These are phyloP conservation scores for Juglanconis sp. DNA, from an alignment of 2,329 filamentous ascomycete species.

Conservation along the genomic window DNA sequence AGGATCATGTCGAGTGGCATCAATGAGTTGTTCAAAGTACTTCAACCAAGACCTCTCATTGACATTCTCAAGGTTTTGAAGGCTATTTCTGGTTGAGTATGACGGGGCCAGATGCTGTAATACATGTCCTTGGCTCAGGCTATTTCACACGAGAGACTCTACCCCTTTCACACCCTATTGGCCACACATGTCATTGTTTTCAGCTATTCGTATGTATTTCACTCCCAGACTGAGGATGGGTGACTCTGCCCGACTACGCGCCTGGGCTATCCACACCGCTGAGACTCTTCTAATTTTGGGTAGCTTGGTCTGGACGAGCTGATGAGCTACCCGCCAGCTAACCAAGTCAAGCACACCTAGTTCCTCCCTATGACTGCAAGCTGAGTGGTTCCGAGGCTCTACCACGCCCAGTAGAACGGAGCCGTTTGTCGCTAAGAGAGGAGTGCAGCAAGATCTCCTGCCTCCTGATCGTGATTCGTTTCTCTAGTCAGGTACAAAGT, in stretches of 20 bases:
- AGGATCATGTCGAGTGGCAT: no score
- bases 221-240: no score
- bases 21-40: no score
- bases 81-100: no score
- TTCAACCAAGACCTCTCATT: no score
- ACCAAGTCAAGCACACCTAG: background rate
- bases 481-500: background rate
- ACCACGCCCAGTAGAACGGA: background rate
- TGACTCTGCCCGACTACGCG: background rate
- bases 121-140: no score
- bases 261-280: background rate
- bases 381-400: background rate
- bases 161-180: no score
- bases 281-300: background rate
- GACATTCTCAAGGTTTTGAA: no score
- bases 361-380: background rate
- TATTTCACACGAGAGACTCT: no score
- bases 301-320: background rate
- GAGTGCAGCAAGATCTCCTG: background rate
- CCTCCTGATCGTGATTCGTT: background rate
- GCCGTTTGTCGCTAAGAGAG: background rate
- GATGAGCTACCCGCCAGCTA: background rate
- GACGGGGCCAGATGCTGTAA: no score
- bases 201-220: no score
- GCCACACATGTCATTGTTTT: no score